Evolutionary conservation across 2,329 filamentous ascomycete genomes (phyloP).

Genomic region (Phaeosphaeriaceae sp.): DNA sequence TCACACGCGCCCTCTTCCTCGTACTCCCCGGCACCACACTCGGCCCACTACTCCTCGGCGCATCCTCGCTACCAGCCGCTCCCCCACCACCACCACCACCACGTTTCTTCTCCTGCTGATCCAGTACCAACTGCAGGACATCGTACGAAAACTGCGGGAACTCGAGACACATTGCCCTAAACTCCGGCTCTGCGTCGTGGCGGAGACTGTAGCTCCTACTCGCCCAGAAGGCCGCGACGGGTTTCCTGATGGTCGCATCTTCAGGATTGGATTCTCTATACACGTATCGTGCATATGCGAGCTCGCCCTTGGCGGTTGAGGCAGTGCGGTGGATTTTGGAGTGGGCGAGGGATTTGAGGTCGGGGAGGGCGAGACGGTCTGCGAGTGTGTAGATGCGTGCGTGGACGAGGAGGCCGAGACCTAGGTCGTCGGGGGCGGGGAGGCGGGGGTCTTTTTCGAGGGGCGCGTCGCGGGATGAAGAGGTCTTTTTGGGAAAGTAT

Average conservation of each 20-base stretch:
- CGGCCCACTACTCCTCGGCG: slow-evolving; percentile 40
- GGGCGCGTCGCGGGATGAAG: slow-evolving; percentile 68
- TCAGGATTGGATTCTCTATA: slow-evolving; percentile 77
- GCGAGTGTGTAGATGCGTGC: slow-evolving; percentile 90
- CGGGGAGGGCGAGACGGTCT: slow-evolving; percentile 72
- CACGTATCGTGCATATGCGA: slow-evolving; percentile 89
- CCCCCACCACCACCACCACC: slow-evolving; percentile 24
- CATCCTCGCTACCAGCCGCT: slow-evolving; percentile 21
- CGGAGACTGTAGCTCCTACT: slow-evolving; percentile 80
- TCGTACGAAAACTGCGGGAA: slow-evolving; percentile 93
- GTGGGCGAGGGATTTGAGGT: slow-evolving; percentile 78
- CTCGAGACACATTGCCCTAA: slow-evolving; percentile 84
- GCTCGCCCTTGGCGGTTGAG: slow-evolving; percentile 87
- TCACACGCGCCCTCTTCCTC: slow-evolving; percentile 42
- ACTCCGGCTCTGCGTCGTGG: slow-evolving; percentile 85
- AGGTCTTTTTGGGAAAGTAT: slow-evolving; percentile 75
- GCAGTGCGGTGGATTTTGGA: slow-evolving; percentile 93
- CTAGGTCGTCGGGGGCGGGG: slow-evolving; percentile 76
- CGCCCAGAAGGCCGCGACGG: slow-evolving; percentile 91
- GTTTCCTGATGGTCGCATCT: slow-evolving; percentile 77
- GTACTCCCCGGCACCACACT: slow-evolving; percentile 46
- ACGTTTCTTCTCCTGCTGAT: slow-evolving; percentile 57
- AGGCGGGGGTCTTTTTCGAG: slow-evolving; percentile 74
- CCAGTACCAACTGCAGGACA: slow-evolving; percentile 73
- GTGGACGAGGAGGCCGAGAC: slow-evolving; percentile 84